A percentile compares a stretch with the other conserved stretches of the same genome.
These are phyloP conservation scores for Nemania sp. DNA, from an alignment of 2,329 filamentous ascomycete genomes.

Conservation along the genomic window DNA sequence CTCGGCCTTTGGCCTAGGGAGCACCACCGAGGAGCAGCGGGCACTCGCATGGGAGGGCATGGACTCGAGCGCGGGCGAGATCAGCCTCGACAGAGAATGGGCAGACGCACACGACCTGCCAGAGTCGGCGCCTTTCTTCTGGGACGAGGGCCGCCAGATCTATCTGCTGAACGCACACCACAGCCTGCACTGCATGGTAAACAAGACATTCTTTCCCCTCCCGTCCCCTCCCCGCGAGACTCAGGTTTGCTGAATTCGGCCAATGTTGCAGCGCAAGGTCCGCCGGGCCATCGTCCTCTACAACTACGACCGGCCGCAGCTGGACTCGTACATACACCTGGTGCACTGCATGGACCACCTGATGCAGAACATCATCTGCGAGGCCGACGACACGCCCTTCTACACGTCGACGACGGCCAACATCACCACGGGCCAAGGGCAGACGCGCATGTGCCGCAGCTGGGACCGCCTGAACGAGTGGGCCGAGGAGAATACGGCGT, in stretches of 20 bases:
- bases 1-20: not conserved
- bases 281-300: not conserved
- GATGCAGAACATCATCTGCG: not conserved
- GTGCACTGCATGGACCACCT: not conserved
- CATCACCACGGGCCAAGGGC: conserved; percentile 5
- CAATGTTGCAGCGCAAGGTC: not conserved
- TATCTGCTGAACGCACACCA: not conserved
- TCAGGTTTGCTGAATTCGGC: not conserved
- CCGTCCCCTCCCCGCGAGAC: not conserved
- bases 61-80: not conserved
- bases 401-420: conserved; percentile 11
- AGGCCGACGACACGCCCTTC: conserved; percentile 7
- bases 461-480: conserved; percentile 6
- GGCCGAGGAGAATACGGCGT: conserved; percentile 12
- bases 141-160: not conserved
- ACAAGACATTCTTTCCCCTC: not conserved
- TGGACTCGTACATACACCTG: not conserved
- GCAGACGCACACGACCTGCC: not conserved
- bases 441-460: conserved; percentile 11
- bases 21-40: not conserved
- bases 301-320: not conserved
- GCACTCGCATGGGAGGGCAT: not conserved
- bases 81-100: not conserved
- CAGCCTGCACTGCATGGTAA: not conserved
- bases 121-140: not conserved